A percentile compares a stretch with the other conserved stretches of the same genome.
These are phyloP conservation scores for Tolypocladium nubicola DNA, from an alignment of 2,329 filamentous ascomycete genomes.

Conservation along the genomic window DNA sequence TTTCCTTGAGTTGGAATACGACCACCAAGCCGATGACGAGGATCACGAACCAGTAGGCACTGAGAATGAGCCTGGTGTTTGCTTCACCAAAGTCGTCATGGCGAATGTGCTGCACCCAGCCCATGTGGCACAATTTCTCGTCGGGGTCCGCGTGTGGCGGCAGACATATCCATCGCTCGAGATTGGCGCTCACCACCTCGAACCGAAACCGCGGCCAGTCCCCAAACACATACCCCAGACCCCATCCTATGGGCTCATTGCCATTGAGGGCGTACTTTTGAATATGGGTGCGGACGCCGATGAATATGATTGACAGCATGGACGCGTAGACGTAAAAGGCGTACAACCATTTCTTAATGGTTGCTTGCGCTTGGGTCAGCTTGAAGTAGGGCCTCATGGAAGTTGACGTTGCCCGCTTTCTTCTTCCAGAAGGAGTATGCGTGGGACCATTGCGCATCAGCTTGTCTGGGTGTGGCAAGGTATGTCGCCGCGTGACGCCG, in stretches of 20 bases:
- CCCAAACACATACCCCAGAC: conserved; percentile 78
- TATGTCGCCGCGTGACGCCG: conserved; percentile 32
- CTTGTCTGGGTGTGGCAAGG: conserved; percentile 34
- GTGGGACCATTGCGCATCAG: conserved; percentile 27
- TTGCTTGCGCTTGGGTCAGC: conserved; percentile 70
- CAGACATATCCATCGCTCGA: conserved; percentile 67
- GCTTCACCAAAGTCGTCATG: conserved; percentile 58
- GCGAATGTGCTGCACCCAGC: conserved; percentile 57
- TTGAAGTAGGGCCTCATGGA: conserved; percentile 65
- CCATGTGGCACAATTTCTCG: conserved; percentile 33
- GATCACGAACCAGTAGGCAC: conserved; percentile 61
- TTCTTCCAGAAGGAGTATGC: conserved; percentile 52
- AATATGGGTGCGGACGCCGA: conserved; percentile 63
- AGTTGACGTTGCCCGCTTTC: conserved; percentile 53
- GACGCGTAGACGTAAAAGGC: conserved; percentile 66
- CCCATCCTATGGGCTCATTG: conserved; percentile 85
- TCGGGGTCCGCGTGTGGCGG: conserved; percentile 32
- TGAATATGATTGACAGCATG: conserved; percentile 55
- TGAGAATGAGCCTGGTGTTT: conserved; percentile 70
- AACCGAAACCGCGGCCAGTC: conserved; percentile 63
- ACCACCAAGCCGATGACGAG: conserved; percentile 61
- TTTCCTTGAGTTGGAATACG: conserved; percentile 62
- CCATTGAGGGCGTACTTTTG: conserved; percentile 53
- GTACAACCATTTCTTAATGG: conserved; percentile 71
- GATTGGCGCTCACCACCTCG: conserved; percentile 55